Evolutionary conservation across 1,284 basidiomycete genomes (phyloP).

Genomic region (Wallemia hederae): DNA sequence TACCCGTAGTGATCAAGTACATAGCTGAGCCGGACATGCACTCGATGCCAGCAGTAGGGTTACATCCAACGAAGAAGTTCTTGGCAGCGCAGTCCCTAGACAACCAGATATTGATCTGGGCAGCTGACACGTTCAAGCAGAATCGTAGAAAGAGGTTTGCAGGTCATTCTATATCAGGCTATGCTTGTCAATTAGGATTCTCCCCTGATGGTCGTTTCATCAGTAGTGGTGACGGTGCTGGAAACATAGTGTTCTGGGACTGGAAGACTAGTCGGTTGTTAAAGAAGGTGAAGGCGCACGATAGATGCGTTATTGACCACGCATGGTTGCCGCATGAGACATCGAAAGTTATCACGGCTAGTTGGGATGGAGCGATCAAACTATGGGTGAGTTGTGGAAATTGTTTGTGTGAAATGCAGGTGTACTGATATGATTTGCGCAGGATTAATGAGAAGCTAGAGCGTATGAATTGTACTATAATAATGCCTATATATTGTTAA

Average conservation of each 20-base stretch:
- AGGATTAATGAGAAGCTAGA: no score
- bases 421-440: no score
- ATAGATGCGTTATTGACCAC: constrained; percentile 83
- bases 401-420: no score
- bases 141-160: constrained; percentile 95
- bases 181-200: constrained; percentile 85
- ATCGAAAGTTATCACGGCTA: constrained; percentile 83
- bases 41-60: constrained; percentile 88
- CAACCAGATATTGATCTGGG: constrained; percentile 91
- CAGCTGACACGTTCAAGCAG: constrained; percentile 76
- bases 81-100: constrained; percentile 91
- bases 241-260: constrained; percentile 95
- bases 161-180: constrained; percentile 83
- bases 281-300: constrained; percentile 61
- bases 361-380: constrained; percentile 92
- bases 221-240: constrained; percentile 76
- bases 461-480: no score
- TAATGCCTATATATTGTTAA: not conserved
- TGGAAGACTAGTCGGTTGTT: constrained; percentile 93
- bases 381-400: constrained; percentile 34
- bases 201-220: constrained; percentile 95
- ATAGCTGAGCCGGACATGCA: constrained; percentile 99
- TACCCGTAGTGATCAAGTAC: constrained; percentile 96
- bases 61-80: constrained; percentile 84
- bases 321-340: constrained; percentile 95